Conservation (phyloP, 106 monocot species). For the Platanthera zijinensis region DNA sequence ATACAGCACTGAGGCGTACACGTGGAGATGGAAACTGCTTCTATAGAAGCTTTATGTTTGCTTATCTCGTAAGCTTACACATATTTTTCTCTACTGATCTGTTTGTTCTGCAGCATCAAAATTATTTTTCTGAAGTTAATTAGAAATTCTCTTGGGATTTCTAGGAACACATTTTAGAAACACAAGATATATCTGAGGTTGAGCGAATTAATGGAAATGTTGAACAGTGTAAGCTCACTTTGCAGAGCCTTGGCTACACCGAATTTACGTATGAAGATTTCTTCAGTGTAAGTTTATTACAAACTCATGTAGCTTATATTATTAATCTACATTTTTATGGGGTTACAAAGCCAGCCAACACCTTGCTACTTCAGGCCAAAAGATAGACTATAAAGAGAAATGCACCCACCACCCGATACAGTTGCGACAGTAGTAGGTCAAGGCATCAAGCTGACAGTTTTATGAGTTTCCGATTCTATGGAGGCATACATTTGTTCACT, state of each 20-base stretch:
- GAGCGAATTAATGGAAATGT: conserved; percentile 47
- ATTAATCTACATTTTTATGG: background rate
- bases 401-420: background rate
- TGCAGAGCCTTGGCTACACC: conserved; percentile 76
- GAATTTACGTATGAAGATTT: conserved; percentile 99
- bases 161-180: conserved; percentile 87
- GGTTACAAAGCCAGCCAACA: background rate
- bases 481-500: background rate
- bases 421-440: background rate
- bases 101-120: background rate
- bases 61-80: conserved; percentile 66
- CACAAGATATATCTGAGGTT: conserved; percentile 72
- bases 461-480: background rate
- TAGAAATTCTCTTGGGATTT: conserved; percentile 1
- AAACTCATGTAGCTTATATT: background rate
- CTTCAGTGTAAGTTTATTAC: conserved; percentile 50
- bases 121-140: conserved; percentile 8
- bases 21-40: conserved; percentile 98
- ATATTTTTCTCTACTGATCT: background rate
- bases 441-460: background rate
- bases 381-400: background rate
- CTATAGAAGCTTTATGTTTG: conserved; percentile 95
- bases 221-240: conserved; percentile 71
- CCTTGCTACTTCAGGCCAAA: background rate
- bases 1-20: conserved; percentile 70